Evolutionary conservation across 805 yeast genomes (phyloP), one percentile per base, ranked within the genome.

Genomic region (Saccharomycodes ludwigii): DNA sequence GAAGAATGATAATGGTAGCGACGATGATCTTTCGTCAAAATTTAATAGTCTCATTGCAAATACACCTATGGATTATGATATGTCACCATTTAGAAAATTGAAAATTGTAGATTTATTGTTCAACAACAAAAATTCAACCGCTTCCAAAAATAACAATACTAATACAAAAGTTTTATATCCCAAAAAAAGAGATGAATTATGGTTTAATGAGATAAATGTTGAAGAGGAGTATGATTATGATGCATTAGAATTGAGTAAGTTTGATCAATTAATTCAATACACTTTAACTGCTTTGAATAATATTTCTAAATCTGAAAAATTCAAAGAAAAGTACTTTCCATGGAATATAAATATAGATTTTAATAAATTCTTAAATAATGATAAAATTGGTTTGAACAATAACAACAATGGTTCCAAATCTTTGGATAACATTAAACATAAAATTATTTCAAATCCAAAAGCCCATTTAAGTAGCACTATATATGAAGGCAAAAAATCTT

Each of bases 151-250:
- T 13, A 8, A 8, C n/a, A n/a, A n/a, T n/a, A n/a, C n/a, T n/a
- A n/a, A n/a, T n/a, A n/a, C n/a, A n/a, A n/a, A n/a, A n/a, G n/a
- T n/a, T n/a, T n/a, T n/a, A 10, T n/a, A 31, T 26, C 32, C 21
- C 40, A 15, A 14, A 11, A 15, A 24, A 5, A 15, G 21, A 2
- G 14, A 37, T 9, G 54, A 54, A 22, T 44, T 53, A 1, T 73
- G 80, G 80, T 66, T 61, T 27, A 42, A 52, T 3, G 60, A 58
- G 22, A 48, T 73, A 11, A 63, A 63, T 12, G 61, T 66, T 10
- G 61, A 66, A 40, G 83, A 76, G 42, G 43, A 58, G 5, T 76
- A 76, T 43, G 41, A 46, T 12, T 68, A 52, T 36, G 44, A 60
- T 2, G 40, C 39, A 11, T 30, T 42, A 0, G 81, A 75, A 29